Conservation (phyloP, 441 rosid genomes). For the Melianthus villosus region DNA sequence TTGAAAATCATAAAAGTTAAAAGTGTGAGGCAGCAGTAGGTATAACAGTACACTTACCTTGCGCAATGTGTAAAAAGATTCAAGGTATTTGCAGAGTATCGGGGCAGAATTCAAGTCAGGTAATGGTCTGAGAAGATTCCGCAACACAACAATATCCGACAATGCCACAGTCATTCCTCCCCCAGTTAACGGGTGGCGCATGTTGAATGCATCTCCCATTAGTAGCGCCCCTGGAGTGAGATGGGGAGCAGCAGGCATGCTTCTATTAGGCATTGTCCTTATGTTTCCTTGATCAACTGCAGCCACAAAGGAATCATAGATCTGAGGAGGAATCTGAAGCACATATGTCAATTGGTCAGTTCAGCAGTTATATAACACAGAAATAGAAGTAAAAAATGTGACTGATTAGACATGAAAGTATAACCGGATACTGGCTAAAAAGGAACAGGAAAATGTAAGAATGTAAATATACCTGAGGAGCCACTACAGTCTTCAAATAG, state of each 20-base stretch:
- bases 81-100: conserved; percentile 62
- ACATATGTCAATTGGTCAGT: conserved; percentile 10
- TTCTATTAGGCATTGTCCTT: conserved; percentile 81
- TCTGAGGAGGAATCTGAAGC: conserved; percentile 52
- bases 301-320: conserved; percentile 55
- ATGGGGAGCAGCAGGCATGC: conserved; percentile 80
- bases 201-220: conserved; percentile 92
- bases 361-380: not conserved
- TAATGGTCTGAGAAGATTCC: conserved; percentile 60
- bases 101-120: conserved; percentile 43
- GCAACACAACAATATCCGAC: conserved; percentile 63
- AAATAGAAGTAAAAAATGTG: not conserved
- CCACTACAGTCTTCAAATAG: conserved; percentile 62
- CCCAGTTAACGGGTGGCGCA: conserved; percentile 93
- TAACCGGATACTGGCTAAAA: not conserved
- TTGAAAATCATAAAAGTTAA: not conserved
- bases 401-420: not conserved
- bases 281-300: conserved; percentile 61
- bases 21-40: not conserved
- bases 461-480: conserved; percentile 48
- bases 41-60: conserved; percentile 28
- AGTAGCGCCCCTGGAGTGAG: conserved; percentile 84
- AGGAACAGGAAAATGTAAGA: not conserved
- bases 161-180: conserved; percentile 95
- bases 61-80: conserved; percentile 75